Evolutionary conservation across 192 early-diverging fungal species (phyloP).

Genomic region (Linnemannia hyalina): DNA sequence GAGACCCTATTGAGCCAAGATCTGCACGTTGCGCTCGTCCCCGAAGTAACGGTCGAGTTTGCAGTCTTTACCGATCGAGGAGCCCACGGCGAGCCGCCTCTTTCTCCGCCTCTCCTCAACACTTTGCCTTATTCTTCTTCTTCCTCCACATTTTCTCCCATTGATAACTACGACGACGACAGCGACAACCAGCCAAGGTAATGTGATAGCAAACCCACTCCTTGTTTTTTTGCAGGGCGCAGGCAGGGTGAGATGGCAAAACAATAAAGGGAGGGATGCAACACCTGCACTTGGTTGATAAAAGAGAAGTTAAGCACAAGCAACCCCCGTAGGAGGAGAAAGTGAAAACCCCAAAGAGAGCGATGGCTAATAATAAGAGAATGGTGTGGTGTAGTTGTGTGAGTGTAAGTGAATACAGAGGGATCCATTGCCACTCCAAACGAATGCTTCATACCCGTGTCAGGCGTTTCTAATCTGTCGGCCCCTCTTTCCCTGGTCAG

Average conservation of each 20-base stretch:
- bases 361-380: background rate
- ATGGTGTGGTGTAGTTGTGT: background rate
- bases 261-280: too few species aligned
- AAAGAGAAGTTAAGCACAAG: too few species aligned
- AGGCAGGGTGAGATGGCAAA: too few species aligned
- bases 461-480: background rate
- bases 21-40: slow-evolving; percentile 16
- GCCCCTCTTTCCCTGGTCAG: background rate
- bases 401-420: background rate
- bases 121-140: background rate
- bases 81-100: background rate
- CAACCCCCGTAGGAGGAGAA: too few species aligned
- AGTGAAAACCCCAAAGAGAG: background rate
- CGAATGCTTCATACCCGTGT: background rate
- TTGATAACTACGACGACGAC: background rate
- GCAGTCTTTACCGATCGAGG: slow-evolving; percentile 5
- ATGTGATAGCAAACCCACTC: background rate
- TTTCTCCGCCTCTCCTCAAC: background rate
- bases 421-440: background rate
- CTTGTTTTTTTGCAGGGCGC: too few species aligned
- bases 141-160: background rate
- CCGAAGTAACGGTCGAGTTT: slow-evolving; percentile 26
- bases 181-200: background rate
- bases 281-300: too few species aligned
- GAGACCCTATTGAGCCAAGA: slow-evolving; percentile 3